A percentile compares a stretch with the other conserved stretches of the same genome.
Conservation (phyloP, 805 yeast genomes). For the Lipomyces sp. region DNA sequence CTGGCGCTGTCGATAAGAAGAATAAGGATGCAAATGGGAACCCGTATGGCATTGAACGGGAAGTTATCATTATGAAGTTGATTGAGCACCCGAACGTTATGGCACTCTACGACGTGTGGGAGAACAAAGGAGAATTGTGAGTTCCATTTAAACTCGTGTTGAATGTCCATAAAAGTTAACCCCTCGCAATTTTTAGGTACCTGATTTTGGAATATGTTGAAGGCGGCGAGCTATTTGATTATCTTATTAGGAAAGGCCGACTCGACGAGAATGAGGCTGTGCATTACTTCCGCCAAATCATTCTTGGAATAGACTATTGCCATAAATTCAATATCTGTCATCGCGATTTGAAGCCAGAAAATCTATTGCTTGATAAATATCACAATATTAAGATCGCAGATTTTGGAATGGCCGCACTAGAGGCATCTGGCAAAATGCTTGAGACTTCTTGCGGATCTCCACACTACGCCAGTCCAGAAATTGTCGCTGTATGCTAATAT, state of each 20-base stretch:
- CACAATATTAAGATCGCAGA: conserved; percentile 94
- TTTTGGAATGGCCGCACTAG: conserved; percentile 98
- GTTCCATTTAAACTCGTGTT: conserved; percentile 7
- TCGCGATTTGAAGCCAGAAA: conserved; percentile 75
- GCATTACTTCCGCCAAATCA: conserved; percentile 80
- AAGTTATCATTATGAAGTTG: conserved; percentile 94
- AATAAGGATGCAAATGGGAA: conserved; percentile 54
- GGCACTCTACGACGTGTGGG: conserved; percentile 97
- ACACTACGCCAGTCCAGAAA: conserved; percentile 97
- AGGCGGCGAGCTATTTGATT: conserved; percentile 94
- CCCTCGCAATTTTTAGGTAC: conserved; percentile 41
- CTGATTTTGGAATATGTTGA: conserved; percentile 92
- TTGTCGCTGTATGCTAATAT: conserved; percentile 55
- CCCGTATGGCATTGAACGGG: conserved; percentile 95
- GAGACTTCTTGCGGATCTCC: conserved; percentile 98
- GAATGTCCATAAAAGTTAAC: background rate
- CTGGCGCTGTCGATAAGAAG: conserved; percentile 25
- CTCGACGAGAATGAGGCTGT: conserved; percentile 88
- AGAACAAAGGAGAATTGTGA: conserved; percentile 77
- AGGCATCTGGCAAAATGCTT: conserved; percentile 70
- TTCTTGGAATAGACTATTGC: conserved; percentile 77
- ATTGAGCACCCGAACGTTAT: conserved; percentile 91
- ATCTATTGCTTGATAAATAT: conserved; percentile 70
- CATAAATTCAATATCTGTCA: conserved; percentile 86
- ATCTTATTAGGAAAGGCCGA: conserved; percentile 82